These are phyloP conservation scores for Dendrobium huoshanense DNA, from an alignment of 106 monocot species.

Conservation along the genomic window DNA sequence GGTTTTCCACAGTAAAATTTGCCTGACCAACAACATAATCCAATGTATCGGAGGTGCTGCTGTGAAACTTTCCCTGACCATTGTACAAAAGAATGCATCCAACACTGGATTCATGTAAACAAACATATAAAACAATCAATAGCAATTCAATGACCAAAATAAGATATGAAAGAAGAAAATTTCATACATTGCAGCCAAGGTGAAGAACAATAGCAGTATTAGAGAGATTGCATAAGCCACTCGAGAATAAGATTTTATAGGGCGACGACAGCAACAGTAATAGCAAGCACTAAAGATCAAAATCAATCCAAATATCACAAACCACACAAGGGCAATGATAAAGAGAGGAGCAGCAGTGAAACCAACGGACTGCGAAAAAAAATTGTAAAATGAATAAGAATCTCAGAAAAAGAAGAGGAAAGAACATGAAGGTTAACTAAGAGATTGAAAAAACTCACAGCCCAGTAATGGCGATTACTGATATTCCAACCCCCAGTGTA, in stretches of 20 bases:
- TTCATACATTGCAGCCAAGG: slow-evolving; percentile 35
- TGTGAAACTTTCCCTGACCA: slow-evolving; percentile 66
- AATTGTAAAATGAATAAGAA: not conserved
- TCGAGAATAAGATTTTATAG: slow-evolving; percentile 40
- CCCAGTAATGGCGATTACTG: slow-evolving; percentile 77
- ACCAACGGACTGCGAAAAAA: slow-evolving; percentile 54
- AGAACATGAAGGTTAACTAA: not conserved
- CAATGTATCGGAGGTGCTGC: slow-evolving; percentile 50
- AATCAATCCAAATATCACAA: slow-evolving; percentile 54
- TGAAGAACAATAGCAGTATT: slow-evolving; percentile 37
- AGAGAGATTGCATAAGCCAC: slow-evolving; percentile 40
- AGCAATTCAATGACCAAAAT: not conserved
- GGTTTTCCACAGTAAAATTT: slow-evolving; percentile 53
- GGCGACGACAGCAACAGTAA: slow-evolving; percentile 40
- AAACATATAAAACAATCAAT: not conserved
- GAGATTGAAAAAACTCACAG: slow-evolving; percentile 39
- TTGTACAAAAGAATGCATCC: slow-evolving; percentile 57
- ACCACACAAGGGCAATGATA: slow-evolving; percentile 41
- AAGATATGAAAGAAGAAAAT: not conserved
- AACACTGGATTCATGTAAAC: slow-evolving; percentile 22
- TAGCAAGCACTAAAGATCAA: slow-evolving; percentile 42
- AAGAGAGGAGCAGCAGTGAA: slow-evolving; percentile 64
- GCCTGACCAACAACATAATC: slow-evolving; percentile 67
- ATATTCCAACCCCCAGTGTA: slow-evolving; percentile 97
- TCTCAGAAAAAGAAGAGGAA: not conserved